These are phyloP conservation scores for Chrysanthemum lavandulifolium DNA, from an alignment of 129 eudicot species.

Conservation along the genomic window DNA sequence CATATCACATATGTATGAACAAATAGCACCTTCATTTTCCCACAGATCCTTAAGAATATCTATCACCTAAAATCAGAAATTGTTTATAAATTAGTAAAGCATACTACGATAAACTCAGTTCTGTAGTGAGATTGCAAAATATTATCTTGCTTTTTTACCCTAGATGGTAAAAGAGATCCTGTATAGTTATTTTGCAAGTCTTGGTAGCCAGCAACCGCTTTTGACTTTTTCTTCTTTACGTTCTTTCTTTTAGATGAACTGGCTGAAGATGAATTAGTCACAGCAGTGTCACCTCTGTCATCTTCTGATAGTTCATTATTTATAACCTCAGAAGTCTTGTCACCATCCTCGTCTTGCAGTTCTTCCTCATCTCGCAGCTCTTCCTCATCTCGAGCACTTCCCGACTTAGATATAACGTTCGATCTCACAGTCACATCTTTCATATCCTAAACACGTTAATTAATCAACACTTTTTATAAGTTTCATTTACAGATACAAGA, in stretches of 20 bases:
- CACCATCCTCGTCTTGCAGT: conserved; percentile 29
- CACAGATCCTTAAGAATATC: conserved; percentile 54
- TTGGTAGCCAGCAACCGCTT: conserved; percentile 26
- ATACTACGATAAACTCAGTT: background rate
- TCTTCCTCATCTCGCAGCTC: conserved; percentile 28
- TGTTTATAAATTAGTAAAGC: background rate
- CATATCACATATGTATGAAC: conserved; percentile 64
- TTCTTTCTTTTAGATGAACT: conserved; percentile 36
- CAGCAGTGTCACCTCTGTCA: conserved; percentile 44
- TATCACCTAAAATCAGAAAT: conserved; percentile 51
- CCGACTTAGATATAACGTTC: conserved; percentile 41
- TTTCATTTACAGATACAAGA: background rate
- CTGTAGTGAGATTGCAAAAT: background rate
- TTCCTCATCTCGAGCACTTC: conserved; percentile 30
- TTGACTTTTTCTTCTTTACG: conserved; percentile 24
- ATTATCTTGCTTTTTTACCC: conserved; percentile 39
- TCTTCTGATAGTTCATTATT: conserved; percentile 46
- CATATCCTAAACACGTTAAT: conserved; percentile 25
- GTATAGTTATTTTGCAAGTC: conserved; percentile 34
- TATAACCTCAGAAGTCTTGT: conserved; percentile 55
- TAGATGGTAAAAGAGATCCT: conserved; percentile 78
- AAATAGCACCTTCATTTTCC: conserved; percentile 72
- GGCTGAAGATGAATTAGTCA: conserved; percentile 30
- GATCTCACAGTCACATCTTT: conserved; percentile 28
- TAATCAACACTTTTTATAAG: background rate